A percentile compares a stretch with the other conserved stretches of the same genome.
Conservation (phyloP, 257 asterid species). For the Solanum gandarillasii region DNA sequence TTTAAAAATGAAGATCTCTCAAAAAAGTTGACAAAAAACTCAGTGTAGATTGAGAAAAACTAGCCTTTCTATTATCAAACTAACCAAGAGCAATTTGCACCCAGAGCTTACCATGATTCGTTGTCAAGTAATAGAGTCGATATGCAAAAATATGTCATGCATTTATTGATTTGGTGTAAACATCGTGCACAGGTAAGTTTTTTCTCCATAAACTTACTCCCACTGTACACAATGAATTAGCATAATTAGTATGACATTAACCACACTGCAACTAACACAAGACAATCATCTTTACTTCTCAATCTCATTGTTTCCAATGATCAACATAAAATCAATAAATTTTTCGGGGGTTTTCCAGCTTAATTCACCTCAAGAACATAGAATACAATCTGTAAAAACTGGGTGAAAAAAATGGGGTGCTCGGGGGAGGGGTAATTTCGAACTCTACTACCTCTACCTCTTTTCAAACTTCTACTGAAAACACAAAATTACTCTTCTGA, state of each 20-base stretch:
- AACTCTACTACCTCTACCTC: not conserved
- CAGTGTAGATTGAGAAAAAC: not conserved
- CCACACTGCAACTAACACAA: not conserved
- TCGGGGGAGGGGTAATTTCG: not conserved
- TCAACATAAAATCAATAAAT: not conserved
- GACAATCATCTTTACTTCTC: not conserved
- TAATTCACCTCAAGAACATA: not conserved
- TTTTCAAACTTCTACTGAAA: not conserved
- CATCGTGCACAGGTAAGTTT: not conserved
- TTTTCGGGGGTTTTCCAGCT: not conserved
- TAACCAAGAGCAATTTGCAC: not conserved
- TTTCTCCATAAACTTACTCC: not conserved
- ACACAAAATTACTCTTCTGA: conserved; percentile 3
- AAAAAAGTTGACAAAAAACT: not conserved
- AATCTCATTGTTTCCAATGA: not conserved
- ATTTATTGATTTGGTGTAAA: not conserved
- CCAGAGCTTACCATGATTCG: not conserved
- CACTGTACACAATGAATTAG: not conserved
- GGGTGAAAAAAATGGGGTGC: not conserved
- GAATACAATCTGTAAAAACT: not conserved
- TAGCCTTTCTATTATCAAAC: not conserved
- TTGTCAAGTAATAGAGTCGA: not conserved
- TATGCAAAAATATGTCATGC: not conserved
- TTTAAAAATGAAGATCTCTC: not conserved
- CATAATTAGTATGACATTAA: not conserved